phyloP scores from a whole-genome alignment of 2,329 filamentous ascomycete genomes.

The Monilinia aucupariae region DNA sequence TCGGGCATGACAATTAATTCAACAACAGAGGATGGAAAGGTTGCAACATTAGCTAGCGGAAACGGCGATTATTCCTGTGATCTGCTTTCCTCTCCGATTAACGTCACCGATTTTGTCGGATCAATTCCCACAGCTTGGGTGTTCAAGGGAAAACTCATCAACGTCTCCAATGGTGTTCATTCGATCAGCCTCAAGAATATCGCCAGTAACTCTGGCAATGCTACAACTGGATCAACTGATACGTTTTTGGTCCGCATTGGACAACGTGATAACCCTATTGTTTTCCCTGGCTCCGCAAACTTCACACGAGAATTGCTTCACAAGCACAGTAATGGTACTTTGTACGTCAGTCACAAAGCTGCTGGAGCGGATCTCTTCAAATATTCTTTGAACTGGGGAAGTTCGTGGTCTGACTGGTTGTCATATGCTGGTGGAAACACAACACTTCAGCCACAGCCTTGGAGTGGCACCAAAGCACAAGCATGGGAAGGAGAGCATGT shows the following conservation, averaged over 20 bases:
- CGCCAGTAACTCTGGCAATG: constrained; percentile 36
- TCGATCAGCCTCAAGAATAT: constrained; percentile 52
- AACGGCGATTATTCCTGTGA: constrained; percentile 41
- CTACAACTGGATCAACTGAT: constrained; percentile 49
- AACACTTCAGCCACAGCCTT: constrained; percentile 44
- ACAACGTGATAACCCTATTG: constrained; percentile 51
- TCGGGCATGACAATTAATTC: constrained; percentile 48
- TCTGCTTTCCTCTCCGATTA: constrained; percentile 35
- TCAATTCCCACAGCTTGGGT: constrained; percentile 50
- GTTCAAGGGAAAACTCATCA: constrained; percentile 47
- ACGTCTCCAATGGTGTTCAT: constrained; percentile 57
- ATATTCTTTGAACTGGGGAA: constrained; percentile 57
- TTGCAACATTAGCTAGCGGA: constrained; percentile 40
- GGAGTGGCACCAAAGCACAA: constrained; percentile 55
- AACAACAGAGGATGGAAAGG: constrained; percentile 43
- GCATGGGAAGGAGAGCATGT: constrained; percentile 58
- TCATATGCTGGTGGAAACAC: constrained; percentile 49
- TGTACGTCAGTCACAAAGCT: constrained; percentile 53
- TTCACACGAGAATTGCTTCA: constrained; percentile 52
- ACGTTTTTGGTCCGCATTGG: constrained; percentile 58
- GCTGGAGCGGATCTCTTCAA: constrained; percentile 57
- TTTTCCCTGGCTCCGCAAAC: constrained; percentile 51
- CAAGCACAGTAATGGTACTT: constrained; percentile 39
- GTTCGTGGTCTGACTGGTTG: constrained; percentile 53
- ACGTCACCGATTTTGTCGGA: constrained; percentile 42